Percentiles rank a stretch among this genome's conserved stretches.
phyloP scores from a whole-genome alignment of 768 basidiomycete species.

The Hirschioporus abietinus region DNA sequence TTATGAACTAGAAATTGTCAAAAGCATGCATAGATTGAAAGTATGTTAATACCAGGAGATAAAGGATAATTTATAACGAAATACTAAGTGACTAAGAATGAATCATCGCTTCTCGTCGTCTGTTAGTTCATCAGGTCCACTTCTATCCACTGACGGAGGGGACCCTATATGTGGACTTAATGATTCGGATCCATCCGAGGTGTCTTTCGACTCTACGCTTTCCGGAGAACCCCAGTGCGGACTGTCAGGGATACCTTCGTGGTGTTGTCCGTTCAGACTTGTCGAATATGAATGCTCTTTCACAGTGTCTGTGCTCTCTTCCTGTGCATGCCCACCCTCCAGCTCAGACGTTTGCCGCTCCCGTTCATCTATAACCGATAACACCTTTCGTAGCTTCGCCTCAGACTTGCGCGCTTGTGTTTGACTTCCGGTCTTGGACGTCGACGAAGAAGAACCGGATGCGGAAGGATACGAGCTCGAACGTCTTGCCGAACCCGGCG shows the following conservation, averaged over 20 bases:
- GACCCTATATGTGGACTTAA: neutral
- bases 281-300: neutral
- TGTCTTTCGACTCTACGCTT: neutral
- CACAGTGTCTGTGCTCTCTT: neutral
- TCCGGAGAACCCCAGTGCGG: neutral
- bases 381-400: constrained; percentile 65
- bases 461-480: constrained; percentile 48
- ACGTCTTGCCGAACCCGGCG: constrained; percentile 34
- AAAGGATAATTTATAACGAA: neutral
- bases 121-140: neutral
- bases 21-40: neutral
- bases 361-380: constrained; percentile 65
- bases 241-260: neutral
- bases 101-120: neutral
- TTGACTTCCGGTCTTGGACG: constrained; percentile 4
- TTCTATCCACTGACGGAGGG: neutral
- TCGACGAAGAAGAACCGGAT: constrained; percentile 11
- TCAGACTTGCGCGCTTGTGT: constrained; percentile 48
- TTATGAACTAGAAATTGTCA: neutral
- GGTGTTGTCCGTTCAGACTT: neutral
- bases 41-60: neutral
- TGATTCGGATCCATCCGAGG: neutral
- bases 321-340: neutral
- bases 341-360: neutral
- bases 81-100: neutral